Evolutionary conservation across 2,329 filamentous ascomycete species (phyloP).

Genomic region (Colletotrichum sp.): DNA sequence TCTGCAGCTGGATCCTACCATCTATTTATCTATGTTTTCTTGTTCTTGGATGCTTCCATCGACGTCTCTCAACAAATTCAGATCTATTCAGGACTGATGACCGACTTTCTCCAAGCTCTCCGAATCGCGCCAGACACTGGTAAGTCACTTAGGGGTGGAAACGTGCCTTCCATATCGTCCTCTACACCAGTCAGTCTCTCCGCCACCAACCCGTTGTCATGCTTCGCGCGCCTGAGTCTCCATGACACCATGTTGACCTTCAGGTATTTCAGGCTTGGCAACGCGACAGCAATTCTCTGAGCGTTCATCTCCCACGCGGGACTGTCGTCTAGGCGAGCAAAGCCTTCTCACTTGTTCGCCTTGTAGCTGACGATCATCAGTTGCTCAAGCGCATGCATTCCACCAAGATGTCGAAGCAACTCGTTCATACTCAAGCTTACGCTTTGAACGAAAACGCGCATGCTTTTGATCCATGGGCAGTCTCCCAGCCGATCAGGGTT

Average conservation of each 20-base stretch:
- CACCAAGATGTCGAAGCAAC: background rate
- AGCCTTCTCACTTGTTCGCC: rapidly evolving
- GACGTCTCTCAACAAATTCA: background rate
- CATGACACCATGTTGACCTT: background rate
- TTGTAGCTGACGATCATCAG: background rate
- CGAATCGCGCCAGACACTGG: background rate
- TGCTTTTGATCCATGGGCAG: background rate
- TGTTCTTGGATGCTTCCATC: no score
- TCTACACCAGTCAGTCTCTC: background rate
- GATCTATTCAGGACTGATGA: background rate
- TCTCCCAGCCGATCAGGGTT: background rate
- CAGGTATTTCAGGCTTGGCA: background rate
- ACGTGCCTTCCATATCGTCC: background rate
- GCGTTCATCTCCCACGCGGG: background rate
- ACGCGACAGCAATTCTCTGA: background rate
- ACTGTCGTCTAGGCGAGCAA: rapidly evolving
- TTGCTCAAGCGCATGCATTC: background rate
- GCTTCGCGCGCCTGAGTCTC: background rate
- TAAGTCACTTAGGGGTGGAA: background rate
- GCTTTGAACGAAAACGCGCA: background rate
- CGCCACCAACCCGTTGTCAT: background rate
- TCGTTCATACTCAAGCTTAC: background rate
- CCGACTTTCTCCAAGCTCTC: background rate
- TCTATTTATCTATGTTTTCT: background rate
- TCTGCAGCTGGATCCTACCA: background rate